A percentile compares a stretch with the other conserved stretches of the same genome.
Conservation (phyloP, 148 eudicot species). For the Beta vulgaris region DNA sequence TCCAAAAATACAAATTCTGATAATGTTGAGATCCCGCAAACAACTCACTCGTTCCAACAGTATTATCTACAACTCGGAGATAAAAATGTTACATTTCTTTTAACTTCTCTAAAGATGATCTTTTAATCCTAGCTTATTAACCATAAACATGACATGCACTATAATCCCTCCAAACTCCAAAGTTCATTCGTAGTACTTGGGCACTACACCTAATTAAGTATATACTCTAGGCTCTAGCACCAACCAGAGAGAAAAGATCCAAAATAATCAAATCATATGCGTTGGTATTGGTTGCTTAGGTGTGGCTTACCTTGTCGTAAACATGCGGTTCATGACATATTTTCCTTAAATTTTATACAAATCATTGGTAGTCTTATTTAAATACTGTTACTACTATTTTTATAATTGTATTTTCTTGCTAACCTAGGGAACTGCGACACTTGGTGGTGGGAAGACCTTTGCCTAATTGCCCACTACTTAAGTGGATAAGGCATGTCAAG, state of each 20-base stretch:
- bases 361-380: not conserved
- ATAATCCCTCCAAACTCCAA: too few relatives aligned
- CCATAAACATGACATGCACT: too few relatives aligned
- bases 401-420: not conserved
- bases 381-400: not conserved
- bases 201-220: not conserved
- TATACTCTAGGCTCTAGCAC: not conserved
- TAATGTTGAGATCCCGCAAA: too few relatives aligned
- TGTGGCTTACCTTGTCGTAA: conserved; percentile 25
- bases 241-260: conserved; percentile 6
- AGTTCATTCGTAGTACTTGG: not conserved
- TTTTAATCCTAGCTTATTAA: too few relatives aligned
- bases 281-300: conserved; percentile 20
- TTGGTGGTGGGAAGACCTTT: conserved; percentile 25
- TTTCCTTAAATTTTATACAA: not conserved
- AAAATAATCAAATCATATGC: conserved; percentile 3
- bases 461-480: conserved; percentile 28
- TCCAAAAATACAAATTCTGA: too few relatives aligned
- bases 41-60: too few relatives aligned
- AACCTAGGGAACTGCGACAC: conserved; percentile 19
- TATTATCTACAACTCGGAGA: too few relatives aligned
- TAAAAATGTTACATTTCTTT: too few relatives aligned
- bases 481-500: conserved; percentile 30
- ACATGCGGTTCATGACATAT: conserved; percentile 24
- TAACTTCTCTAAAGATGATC: too few relatives aligned